Percentiles rank a stretch among this genome's conserved stretches.
Conservation (phyloP, 23 red algal genomes). For the Agarophyton chilense region DNA sequence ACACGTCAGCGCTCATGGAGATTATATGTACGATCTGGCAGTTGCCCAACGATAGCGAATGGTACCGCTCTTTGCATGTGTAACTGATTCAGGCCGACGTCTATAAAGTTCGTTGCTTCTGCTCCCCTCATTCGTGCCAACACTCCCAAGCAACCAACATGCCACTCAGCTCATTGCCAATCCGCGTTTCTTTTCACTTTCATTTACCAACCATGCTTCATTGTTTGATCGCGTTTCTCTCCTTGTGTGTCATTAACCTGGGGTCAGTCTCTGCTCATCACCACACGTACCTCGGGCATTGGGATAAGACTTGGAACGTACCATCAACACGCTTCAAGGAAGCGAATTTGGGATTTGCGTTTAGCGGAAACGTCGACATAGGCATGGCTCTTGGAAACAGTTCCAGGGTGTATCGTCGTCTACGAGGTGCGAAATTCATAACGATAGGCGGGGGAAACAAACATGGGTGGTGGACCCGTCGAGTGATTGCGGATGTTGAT, state of each 20-base stretch:
- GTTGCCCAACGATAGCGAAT: too few relatives aligned
- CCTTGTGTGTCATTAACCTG: background rate
- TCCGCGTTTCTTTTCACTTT: too few relatives aligned
- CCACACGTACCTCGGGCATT: background rate
- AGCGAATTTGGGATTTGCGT: conserved; percentile 21
- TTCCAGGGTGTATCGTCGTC: background rate
- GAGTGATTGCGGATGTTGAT: background rate
- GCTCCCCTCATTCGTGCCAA: too few relatives aligned
- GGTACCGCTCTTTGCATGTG: too few relatives aligned
- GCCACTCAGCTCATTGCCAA: too few relatives aligned
- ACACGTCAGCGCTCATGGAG: too few relatives aligned
- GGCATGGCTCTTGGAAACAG: background rate
- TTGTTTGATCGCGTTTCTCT: background rate
- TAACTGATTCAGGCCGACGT: too few relatives aligned
- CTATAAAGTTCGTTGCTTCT: too few relatives aligned
- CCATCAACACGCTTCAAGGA: background rate
- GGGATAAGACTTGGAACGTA: background rate
- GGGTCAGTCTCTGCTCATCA: background rate
- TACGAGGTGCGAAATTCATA: conserved; percentile 6
- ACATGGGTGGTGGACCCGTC: background rate
- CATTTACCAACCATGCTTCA: too few relatives aligned
- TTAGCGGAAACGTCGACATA: conserved; percentile 25
- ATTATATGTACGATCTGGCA: too few relatives aligned
- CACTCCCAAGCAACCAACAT: too few relatives aligned
- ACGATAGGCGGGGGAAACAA: conserved; percentile 42